These are phyloP conservation scores for Solanum peruvianum DNA, from an alignment of 257 asterid species.

Conservation along the genomic window DNA sequence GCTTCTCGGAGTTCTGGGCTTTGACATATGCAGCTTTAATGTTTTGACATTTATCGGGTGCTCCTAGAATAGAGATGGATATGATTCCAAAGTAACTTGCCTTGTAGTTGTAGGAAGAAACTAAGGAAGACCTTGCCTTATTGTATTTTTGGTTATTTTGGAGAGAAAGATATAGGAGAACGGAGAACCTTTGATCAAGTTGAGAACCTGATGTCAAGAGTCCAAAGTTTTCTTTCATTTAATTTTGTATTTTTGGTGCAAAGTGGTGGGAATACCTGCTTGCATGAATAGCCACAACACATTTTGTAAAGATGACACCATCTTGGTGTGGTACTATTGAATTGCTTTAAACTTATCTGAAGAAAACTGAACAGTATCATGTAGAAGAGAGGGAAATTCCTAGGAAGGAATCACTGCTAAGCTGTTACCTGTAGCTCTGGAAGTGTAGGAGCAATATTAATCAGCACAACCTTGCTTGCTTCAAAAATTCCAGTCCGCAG, in stretches of 20 bases:
- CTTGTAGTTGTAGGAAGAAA: background rate
- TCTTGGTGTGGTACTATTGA: background rate
- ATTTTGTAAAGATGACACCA: background rate
- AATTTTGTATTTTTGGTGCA: background rate
- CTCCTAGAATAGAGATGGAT: background rate
- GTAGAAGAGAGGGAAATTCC: background rate
- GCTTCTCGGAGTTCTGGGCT: background rate
- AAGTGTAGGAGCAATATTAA: conserved; percentile 83
- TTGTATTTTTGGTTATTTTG: background rate
- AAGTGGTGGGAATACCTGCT: background rate
- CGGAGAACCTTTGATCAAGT: background rate
- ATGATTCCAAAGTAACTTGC: background rate
- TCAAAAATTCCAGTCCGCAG: conserved; percentile 92
- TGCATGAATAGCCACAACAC: background rate
- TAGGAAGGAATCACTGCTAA: background rate
- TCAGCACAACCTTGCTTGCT: conserved; percentile 85
- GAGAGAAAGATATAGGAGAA: background rate
- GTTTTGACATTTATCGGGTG: background rate
- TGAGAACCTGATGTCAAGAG: background rate
- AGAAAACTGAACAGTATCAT: background rate
- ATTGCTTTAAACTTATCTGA: background rate
- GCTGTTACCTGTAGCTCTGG: conserved; percentile 81
- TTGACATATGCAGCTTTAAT: background rate
- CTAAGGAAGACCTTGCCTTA: background rate
- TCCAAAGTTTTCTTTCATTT: background rate